Evolutionary conservation across 257 asterid genomes (phyloP).

Genomic region (Nicotiana tomentosiformis): DNA sequence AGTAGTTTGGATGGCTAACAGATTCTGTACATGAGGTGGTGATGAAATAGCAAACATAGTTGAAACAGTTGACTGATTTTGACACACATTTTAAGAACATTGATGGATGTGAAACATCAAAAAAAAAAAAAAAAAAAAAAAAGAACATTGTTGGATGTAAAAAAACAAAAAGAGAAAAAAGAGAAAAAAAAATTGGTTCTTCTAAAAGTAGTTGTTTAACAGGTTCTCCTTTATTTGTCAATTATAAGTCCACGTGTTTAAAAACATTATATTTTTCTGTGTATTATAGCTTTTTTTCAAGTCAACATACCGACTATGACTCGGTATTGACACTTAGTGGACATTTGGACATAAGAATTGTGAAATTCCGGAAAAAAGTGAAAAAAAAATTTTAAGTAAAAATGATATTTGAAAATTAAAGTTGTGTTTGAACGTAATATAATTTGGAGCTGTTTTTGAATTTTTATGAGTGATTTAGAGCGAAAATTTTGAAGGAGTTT

Average conservation of each 20-base stretch:
- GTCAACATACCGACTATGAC: too few species aligned
- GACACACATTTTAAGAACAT: neutral
- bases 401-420: too few species aligned
- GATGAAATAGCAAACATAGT: neutral
- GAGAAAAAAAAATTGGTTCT: neutral
- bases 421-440: too few species aligned
- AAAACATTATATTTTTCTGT: neutral
- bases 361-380: too few species aligned
- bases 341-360: too few species aligned
- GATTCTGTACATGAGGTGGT: constrained; percentile 6
- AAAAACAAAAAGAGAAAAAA: neutral
- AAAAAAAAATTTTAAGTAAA: too few species aligned
- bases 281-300: neutral
- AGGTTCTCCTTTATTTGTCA: neutral
- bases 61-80: neutral
- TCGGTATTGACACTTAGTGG: neutral
- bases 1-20: neutral
- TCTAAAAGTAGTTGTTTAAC: neutral
- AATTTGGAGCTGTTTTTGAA: too few species aligned
- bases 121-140: neutral
- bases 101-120: neutral
- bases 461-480: too few species aligned
- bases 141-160: neutral
- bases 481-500: too few species aligned
- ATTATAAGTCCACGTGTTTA: neutral